Conservation (phyloP, 1,284 basidiomycete genomes). For the Ceratobasidium sp. region DNA sequence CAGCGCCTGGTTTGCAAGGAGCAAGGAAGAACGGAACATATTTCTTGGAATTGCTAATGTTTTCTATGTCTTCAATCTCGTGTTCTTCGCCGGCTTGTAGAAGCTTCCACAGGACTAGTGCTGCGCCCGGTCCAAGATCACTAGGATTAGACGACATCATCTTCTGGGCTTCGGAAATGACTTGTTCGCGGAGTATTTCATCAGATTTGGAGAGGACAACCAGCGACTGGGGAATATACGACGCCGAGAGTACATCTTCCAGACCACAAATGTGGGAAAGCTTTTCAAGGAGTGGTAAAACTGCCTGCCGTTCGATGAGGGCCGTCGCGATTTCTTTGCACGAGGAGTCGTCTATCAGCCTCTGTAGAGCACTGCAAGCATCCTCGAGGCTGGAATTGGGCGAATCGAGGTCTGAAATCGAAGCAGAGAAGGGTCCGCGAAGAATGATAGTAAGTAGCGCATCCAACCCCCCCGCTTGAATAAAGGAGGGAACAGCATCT, state of each 20-base stretch:
- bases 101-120: not conserved
- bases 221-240: not conserved
- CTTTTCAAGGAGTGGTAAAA: slow-evolving; percentile 9
- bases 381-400: slow-evolving; percentile 5
- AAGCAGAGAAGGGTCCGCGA: not conserved
- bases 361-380: not conserved
- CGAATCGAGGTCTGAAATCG: not conserved
- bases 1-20: not conserved
- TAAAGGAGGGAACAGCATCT: slow-evolving; percentile 1
- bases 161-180: not conserved
- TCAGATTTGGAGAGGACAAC: not conserved
- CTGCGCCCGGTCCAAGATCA: slow-evolving; percentile 10
- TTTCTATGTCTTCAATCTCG: not conserved
- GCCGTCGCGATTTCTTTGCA: slow-evolving; percentile 1
- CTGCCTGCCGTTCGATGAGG: slow-evolving; percentile 10
- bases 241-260: slow-evolving; percentile 2
- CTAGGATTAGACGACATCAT: not conserved
- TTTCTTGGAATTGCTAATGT: slow-evolving; percentile 6
- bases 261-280: slow-evolving; percentile 15
- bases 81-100: not conserved
- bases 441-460: slow-evolving; percentile 10
- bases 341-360: not conserved
- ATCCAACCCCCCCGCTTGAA: slow-evolving; percentile 25
- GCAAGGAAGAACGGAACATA: slow-evolving; percentile 33
- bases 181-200: not conserved